phyloP scores from a whole-genome alignment of 177 flowering plant species.

The Vitis hybrid region DNA sequence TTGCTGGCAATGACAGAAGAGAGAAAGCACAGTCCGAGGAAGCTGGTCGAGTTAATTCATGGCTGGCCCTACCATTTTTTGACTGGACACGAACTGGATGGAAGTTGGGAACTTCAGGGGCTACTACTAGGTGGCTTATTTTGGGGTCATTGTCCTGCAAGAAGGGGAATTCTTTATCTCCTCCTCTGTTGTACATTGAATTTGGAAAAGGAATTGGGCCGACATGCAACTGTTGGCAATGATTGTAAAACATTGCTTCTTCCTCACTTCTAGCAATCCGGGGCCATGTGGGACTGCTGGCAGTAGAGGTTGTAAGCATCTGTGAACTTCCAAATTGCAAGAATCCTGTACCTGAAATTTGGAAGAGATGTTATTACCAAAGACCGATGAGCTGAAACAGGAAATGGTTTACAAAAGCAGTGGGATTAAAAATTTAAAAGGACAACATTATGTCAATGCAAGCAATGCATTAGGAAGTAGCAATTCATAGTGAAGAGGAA shows the following conservation, averaged over 20 bases:
- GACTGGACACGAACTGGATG: conserved; percentile 2
- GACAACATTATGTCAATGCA: too few relatives aligned
- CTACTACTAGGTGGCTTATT: not conserved
- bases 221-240: not conserved
- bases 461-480: too few relatives aligned
- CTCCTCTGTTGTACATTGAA: conserved; percentile 1
- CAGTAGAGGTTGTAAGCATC: conserved; percentile 3
- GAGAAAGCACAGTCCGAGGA: conserved; percentile 30
- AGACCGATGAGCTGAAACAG: too few relatives aligned
- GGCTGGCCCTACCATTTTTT: not conserved
- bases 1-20: conserved; percentile 31
- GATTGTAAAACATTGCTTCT: not conserved
- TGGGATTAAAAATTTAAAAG: too few relatives aligned
- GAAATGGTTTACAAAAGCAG: too few relatives aligned
- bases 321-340: conserved; percentile 13
- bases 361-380: not conserved
- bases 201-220: not conserved
- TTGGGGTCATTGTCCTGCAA: conserved; percentile 1
- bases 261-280: conserved; percentile 1
- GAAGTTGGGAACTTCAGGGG: not conserved
- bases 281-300: conserved; percentile 5
- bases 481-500: too few relatives aligned
- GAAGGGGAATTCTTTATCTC: conserved; percentile 1
- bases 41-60: not conserved
- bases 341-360: conserved; percentile 11